Percentiles rank a stretch among this genome's conserved stretches.
phyloP scores from a whole-genome alignment of 2,329 filamentous ascomycete genomes.

The Alternaria infectoria region DNA sequence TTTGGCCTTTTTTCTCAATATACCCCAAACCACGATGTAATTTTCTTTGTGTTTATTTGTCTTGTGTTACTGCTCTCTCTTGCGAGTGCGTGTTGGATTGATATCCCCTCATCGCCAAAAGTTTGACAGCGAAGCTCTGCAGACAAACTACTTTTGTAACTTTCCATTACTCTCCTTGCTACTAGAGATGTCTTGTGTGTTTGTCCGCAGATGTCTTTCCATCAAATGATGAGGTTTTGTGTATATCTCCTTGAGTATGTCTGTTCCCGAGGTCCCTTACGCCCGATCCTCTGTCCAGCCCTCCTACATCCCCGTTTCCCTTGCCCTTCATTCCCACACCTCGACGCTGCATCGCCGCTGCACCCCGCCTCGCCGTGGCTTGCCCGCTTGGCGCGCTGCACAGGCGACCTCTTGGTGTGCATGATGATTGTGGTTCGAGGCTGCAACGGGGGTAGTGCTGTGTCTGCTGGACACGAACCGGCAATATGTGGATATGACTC shows the following conservation, averaged over 20 bases:
- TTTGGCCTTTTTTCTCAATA: conserved; percentile 22
- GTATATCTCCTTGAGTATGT: conserved; percentile 49
- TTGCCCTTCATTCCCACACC: conserved; percentile 25
- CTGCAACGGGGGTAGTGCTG: conserved; percentile 31
- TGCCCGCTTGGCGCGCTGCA: conserved; percentile 41
- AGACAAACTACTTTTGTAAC: background rate
- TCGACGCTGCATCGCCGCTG: conserved; percentile 30
- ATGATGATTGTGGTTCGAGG: conserved; percentile 27
- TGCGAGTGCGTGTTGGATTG: conserved; percentile 42
- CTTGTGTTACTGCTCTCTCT: conserved; percentile 47
- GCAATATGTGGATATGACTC: conserved; percentile 52
- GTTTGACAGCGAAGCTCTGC: conserved; percentile 20
- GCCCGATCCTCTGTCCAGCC: conserved; percentile 49
- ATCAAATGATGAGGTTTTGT: conserved; percentile 35
- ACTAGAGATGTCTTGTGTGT: conserved; percentile 1
- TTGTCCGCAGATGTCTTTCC: conserved; percentile 17
- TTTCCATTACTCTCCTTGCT: conserved; percentile 1
- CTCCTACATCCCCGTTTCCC: conserved; percentile 43
- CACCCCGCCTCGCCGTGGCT: conserved; percentile 44
- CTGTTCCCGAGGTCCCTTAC: conserved; percentile 52
- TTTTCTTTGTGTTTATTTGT: conserved; percentile 42
- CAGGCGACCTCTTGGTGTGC: conserved; percentile 15
- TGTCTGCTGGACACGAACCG: conserved; percentile 45
- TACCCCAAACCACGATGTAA: conserved; percentile 27
- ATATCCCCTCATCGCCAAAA: conserved; percentile 44